Percentiles rank a stretch among this genome's conserved stretches.
Evolutionary conservation across 371 early-diverging fungal genomes (phyloP).

Genomic region (Rhizopus delemar): DNA sequence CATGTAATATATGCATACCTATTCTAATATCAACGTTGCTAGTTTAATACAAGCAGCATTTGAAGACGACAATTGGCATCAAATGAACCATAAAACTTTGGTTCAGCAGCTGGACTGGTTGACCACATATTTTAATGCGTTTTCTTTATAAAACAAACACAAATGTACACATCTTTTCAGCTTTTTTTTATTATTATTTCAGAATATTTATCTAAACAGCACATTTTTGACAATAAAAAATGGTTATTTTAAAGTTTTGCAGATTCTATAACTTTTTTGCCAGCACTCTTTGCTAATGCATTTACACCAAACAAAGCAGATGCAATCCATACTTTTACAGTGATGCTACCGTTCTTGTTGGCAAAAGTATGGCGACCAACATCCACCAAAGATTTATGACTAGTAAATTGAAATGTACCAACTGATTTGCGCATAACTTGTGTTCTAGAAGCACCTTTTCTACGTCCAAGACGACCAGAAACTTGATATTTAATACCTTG

Average conservation of each 20-base stretch:
- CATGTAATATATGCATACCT: neutral
- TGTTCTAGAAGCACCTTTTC: slow-evolving; percentile 49
- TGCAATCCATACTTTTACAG: slow-evolving; percentile 57
- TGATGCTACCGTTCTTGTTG: slow-evolving; percentile 55
- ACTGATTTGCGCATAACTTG: slow-evolving; percentile 48
- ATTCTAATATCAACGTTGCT: neutral
- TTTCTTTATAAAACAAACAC: neutral
- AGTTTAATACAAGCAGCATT: slow-evolving; percentile 41
- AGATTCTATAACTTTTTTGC: slow-evolving; percentile 36
- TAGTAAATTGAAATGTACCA: slow-evolving; percentile 56
- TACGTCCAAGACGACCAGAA: slow-evolving; percentile 51
- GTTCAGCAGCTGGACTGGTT: slow-evolving; percentile 53
- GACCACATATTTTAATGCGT: slow-evolving; percentile 24
- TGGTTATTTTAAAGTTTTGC: slow-evolving; percentile 22
- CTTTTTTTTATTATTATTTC: neutral
- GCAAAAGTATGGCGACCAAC: slow-evolving; percentile 55
- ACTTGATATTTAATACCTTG: slow-evolving; percentile 56
- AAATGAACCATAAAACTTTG: slow-evolving; percentile 38
- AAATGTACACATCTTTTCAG: neutral
- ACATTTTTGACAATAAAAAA: neutral
- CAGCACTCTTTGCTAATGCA: slow-evolving; percentile 39
- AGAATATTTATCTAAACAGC: neutral
- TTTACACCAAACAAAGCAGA: slow-evolving; percentile 54
- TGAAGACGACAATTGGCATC: slow-evolving; percentile 43
- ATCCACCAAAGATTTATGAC: slow-evolving; percentile 50